These are phyloP conservation scores for Hemileia vastatrix DNA, from an alignment of 1,284 basidiomycete species.

Conservation along the genomic window DNA sequence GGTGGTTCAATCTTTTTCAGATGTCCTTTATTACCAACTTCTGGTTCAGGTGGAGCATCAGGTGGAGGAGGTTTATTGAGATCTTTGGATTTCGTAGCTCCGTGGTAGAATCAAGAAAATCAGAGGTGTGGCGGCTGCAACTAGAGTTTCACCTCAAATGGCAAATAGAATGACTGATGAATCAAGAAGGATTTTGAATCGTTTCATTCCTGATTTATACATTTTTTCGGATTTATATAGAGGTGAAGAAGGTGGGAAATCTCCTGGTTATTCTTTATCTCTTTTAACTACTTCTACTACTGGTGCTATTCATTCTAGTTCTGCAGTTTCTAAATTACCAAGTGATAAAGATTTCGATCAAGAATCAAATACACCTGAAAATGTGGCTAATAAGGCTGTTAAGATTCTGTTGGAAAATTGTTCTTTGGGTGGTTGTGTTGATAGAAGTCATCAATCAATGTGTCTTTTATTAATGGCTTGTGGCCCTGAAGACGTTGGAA, in stretches of 20 bases:
- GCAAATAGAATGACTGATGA: slow-evolving; percentile 96
- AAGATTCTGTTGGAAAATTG: slow-evolving; percentile 69
- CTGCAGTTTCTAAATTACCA: slow-evolving; percentile 63
- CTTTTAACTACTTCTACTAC: slow-evolving; percentile 88
- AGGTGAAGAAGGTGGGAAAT: slow-evolving; percentile 92
- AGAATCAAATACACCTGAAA: slow-evolving; percentile 62
- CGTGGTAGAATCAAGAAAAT: slow-evolving; percentile 53
- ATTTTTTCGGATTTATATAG: slow-evolving; percentile 98
- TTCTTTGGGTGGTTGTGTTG: slow-evolving; percentile 74
- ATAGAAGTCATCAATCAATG: slow-evolving; percentile 73
- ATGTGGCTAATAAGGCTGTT: slow-evolving; percentile 72
- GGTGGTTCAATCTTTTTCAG: slow-evolving; percentile 87
- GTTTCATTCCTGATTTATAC: slow-evolving; percentile 96
- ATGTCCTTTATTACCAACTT: slow-evolving; percentile 70
- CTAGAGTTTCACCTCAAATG: slow-evolving; percentile 91
- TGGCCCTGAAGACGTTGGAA: slow-evolving; percentile 89
- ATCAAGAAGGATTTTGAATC: slow-evolving; percentile 78
- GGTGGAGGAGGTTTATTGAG: slow-evolving; percentile 26
- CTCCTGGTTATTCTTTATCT: slow-evolving; percentile 90
- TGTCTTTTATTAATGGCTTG: slow-evolving; percentile 83
- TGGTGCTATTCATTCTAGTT: slow-evolving; percentile 73
- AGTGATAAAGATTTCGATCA: too few species aligned
- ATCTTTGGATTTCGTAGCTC: slow-evolving; percentile 55
- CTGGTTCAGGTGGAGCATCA: slow-evolving; percentile 23
- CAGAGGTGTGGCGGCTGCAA: slow-evolving; percentile 51